Evolutionary conservation across 495 filamentous ascomycete genomes (phyloP), one percentile per base, ranked within the genome.

Genomic region (Aspergillus diversus): DNA sequence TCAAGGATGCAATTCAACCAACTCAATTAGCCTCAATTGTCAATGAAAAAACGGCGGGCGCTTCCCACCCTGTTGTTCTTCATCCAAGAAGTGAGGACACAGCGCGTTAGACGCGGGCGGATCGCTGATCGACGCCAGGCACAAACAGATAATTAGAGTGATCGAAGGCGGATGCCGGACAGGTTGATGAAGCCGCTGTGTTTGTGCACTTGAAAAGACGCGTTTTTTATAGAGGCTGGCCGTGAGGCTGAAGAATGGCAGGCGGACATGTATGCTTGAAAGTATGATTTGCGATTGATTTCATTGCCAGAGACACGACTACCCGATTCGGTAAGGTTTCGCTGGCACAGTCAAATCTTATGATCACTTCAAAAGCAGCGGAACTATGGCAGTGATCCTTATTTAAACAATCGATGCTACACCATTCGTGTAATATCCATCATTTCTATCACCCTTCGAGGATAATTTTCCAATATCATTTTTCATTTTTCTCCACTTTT

Each of bases 311-410:
- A 53, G 51, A 63, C 53, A 57, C 53, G 60, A 39, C n/a, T 49
- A 17, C 60, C 60, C 60, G 33, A 63, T 51, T 50, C 2, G 60
- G 60, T 50, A 56, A 63, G 34, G 60, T 53, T 35, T 51, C 33
- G 33, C 47, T 39, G 60, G 34, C 42, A 54, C 21, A 1, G 21
- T 1, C 21, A 27, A 2, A 27, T 34, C 51, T 33, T 34, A 54
- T 15, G 51, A 54, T 34, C 21, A 21, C 21, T 27, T 27, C 21
- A 27, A 2, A 27, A 27, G 21, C 21, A 27, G 21, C 21, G 21
- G 1, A 27, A 27, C 21, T n/a, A n/a, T n/a, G n/a, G n/a, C n/a
- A n/a, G n/a, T n/a, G n/a, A n/a, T n/a, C n/a, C 37, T 42, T 8
- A 7, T 42, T 42, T 8, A 42, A 43, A 43, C 3, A 13, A 12